These are phyloP conservation scores for Stenocarpella maydis DNA, from an alignment of 2,329 filamentous ascomycete species.

Conservation along the genomic window DNA sequence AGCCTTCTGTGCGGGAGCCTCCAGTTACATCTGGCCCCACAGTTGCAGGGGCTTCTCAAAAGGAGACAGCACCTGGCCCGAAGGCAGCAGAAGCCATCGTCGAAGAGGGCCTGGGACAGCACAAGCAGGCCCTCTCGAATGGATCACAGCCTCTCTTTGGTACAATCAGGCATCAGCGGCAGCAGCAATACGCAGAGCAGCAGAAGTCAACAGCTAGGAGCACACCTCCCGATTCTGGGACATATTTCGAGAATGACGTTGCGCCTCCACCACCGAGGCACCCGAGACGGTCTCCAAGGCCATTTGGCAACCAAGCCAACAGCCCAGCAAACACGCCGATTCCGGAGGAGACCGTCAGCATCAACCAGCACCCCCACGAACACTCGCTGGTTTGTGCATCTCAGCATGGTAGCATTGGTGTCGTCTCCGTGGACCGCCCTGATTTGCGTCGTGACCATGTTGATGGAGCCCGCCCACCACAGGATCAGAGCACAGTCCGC, in stretches of 20 bases:
- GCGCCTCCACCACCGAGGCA: conserved; percentile 44
- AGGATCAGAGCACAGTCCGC: conserved; percentile 41
- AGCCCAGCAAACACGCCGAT: conserved; percentile 35
- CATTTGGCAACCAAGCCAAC: conserved; percentile 8
- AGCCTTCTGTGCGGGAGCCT: conserved; percentile 19
- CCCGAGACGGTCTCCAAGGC: conserved; percentile 29
- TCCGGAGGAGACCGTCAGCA: conserved; percentile 41
- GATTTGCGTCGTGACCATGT: conserved; percentile 45
- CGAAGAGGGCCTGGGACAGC: conserved; percentile 7
- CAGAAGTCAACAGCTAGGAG: conserved; percentile 49
- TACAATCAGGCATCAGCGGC: conserved; percentile 35
- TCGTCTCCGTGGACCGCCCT: conserved; percentile 50
- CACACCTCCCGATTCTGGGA: conserved; percentile 42
- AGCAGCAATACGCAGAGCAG: conserved; percentile 33
- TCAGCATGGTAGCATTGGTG: conserved; percentile 46
- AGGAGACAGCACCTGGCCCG: not conserved
- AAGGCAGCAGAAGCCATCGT: not conserved
- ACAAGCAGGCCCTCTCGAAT: conserved; percentile 2
- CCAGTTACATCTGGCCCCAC: not conserved
- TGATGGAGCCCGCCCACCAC: conserved; percentile 37
- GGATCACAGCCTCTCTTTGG: conserved; percentile 39
- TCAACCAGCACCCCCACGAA: conserved; percentile 36
- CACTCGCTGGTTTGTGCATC: conserved; percentile 9
- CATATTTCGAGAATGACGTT: conserved; percentile 46
- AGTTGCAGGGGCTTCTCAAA: not conserved